These are phyloP conservation scores for Arachis stenosperma DNA, from an alignment of 306 rosid genomes.

Conservation along the genomic window DNA sequence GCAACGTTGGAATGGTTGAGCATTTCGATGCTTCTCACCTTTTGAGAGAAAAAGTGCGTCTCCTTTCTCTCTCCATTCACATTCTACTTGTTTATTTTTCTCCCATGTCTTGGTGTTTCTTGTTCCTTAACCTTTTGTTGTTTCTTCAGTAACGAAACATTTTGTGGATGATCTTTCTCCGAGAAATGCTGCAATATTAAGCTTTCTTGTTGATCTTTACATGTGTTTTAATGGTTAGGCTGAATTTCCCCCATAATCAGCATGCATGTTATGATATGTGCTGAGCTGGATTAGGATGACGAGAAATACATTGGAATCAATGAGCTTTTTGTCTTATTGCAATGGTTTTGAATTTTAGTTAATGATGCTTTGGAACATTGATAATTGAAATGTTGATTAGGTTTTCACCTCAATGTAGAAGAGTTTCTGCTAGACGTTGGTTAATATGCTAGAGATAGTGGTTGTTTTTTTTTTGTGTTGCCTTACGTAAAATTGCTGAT, in stretches of 20 bases:
- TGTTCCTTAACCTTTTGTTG: not conserved
- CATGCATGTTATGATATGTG: conserved; percentile 37
- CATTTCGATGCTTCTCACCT: conserved; percentile 73
- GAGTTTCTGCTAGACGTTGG: conserved; percentile 19
- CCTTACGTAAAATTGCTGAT: conserved; percentile 5
- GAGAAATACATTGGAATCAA: conserved; percentile 2
- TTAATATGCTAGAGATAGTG: conserved; percentile 16
- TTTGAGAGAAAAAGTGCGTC: conserved; percentile 74
- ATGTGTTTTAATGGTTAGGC: conserved; percentile 37
- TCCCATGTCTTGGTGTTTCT: conserved; percentile 13
- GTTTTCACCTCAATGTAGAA: conserved; percentile 11
- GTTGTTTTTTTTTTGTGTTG: not conserved
- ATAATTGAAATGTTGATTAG: conserved; percentile 16
- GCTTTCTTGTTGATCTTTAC: conserved; percentile 26
- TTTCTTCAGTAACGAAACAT: conserved; percentile 16
- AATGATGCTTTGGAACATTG: conserved; percentile 28
- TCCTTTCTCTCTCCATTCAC: conserved; percentile 32
- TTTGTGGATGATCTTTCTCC: conserved; percentile 42
- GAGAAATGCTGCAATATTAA: conserved; percentile 18
- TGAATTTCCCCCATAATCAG: conserved; percentile 38
- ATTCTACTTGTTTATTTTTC: conserved; percentile 4
- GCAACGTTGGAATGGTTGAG: conserved; percentile 93
- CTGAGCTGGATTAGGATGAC: conserved; percentile 17
- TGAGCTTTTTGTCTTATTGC: conserved; percentile 17
- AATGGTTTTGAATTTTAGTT: conserved; percentile 32